These are phyloP conservation scores for Miamiensis avidus DNA, from an alignment of 169 alveolate genomes.

Conservation along the genomic window DNA sequence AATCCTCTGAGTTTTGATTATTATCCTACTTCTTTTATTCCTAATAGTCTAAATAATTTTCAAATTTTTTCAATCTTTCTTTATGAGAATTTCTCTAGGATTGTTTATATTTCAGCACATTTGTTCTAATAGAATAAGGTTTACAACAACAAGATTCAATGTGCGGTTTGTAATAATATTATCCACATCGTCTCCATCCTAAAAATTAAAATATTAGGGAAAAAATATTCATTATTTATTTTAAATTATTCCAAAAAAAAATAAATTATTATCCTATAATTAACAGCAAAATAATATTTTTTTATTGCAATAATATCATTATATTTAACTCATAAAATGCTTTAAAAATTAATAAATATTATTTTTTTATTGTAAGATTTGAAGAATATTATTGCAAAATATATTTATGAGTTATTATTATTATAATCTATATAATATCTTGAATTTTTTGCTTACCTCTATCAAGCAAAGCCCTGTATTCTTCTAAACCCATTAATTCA, in stretches of 20 bases:
- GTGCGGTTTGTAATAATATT: constrained; percentile 68
- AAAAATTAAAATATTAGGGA: not conserved
- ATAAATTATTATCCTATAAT: no score
- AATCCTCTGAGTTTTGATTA: not conserved
- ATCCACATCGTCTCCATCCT: constrained; percentile 89
- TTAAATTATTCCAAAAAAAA: no score
- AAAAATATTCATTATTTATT: no score
- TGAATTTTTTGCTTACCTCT: no score
- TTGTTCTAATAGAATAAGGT: constrained; percentile 64
- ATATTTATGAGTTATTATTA: no score
- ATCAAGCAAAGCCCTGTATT: constrained; percentile 4
- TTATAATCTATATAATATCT: no score
- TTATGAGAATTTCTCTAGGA: constrained; percentile 31
- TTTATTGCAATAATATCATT: no score
- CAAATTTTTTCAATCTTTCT: constrained; percentile 16
- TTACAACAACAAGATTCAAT: constrained; percentile 71
- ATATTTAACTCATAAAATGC: no score
- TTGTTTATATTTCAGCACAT: constrained; percentile 48
- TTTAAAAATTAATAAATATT: no score
- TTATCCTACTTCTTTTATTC: not conserved
- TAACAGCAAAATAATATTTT: no score
- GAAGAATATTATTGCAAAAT: no score
- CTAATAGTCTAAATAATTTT: not conserved
- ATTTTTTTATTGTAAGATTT: no score
- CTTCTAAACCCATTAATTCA: constrained; percentile 9